A percentile compares a stretch with the other conserved stretches of the same genome.
Evolutionary conservation across 2,329 filamentous ascomycete species (phyloP).

Genomic region (Dactylellina cionopaga): DNA sequence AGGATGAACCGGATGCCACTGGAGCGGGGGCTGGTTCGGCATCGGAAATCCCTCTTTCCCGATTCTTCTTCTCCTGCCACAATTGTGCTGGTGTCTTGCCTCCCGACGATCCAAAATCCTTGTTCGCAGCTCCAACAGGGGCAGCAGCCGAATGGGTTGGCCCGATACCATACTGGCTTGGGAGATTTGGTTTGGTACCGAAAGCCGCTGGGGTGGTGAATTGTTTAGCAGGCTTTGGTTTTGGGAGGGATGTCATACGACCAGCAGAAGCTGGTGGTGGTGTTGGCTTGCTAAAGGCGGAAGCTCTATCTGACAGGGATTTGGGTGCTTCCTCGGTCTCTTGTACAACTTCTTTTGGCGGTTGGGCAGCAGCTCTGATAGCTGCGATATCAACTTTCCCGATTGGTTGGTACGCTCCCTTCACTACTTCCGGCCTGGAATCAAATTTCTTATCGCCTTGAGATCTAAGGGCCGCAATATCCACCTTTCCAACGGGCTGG

Average conservation of each 20-base stretch:
- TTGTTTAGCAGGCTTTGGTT: conserved; percentile 92
- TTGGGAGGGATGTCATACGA: conserved; percentile 85
- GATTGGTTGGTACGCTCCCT: conserved; percentile 91
- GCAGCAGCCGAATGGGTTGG: conserved; percentile 70
- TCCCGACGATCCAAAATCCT: conserved; percentile 91
- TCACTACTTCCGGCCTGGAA: conserved; percentile 83
- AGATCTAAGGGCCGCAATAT: conserved; percentile 87
- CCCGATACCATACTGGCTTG: conserved; percentile 72
- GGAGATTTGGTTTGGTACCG: conserved; percentile 88
- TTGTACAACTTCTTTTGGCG: conserved; percentile 63
- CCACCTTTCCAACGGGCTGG: conserved; percentile 95
- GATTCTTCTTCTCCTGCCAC: conserved; percentile 97
- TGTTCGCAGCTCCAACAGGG: conserved; percentile 81
- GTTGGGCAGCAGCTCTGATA: conserved; percentile 84
- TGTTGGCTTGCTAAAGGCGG: conserved; percentile 71
- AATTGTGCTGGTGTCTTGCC: conserved; percentile 96
- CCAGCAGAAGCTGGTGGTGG: conserved; percentile 68
- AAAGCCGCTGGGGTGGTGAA: conserved; percentile 75
- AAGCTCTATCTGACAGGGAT: conserved; percentile 77
- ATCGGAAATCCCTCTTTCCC: conserved; percentile 71
- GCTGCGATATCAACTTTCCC: conserved; percentile 98
- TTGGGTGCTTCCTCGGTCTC: conserved; percentile 66
- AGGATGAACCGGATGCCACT: conserved; percentile 49
- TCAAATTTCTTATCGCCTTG: conserved; percentile 76
- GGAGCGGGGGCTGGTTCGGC: conserved; percentile 63